phyloP scores from a whole-genome alignment of 2,329 filamentous ascomycete genomes.

The Dryadomyces quercivorus region DNA sequence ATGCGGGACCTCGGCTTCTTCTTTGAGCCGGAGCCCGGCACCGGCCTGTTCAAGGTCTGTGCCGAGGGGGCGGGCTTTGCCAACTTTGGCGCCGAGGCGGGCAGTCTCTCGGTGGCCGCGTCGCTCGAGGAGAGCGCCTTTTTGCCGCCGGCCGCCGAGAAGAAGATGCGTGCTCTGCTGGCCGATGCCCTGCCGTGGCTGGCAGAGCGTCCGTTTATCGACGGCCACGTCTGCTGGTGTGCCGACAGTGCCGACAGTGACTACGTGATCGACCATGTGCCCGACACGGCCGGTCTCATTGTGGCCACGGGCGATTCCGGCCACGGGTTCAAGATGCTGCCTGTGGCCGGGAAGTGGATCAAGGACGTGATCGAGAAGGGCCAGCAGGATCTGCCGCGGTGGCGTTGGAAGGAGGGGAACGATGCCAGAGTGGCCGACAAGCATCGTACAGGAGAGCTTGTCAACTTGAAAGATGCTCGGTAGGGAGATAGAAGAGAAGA shows the following conservation, averaged over 20 bases:
- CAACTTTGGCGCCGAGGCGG: conserved; percentile 13
- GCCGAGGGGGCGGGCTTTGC: conserved; percentile 46
- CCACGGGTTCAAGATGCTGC: conserved; percentile 52
- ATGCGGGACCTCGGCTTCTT: conserved; percentile 51
- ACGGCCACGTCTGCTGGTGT: conserved; percentile 49
- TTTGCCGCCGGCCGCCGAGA: conserved; percentile 40
- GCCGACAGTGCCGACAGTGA: conserved; percentile 49
- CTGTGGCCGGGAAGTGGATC: conserved; percentile 44
- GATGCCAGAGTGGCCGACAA: not conserved
- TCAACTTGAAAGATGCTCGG: not conserved
- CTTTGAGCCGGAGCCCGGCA: conserved; percentile 50
- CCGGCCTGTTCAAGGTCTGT: conserved; percentile 46
- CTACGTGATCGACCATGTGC: conserved; percentile 47
- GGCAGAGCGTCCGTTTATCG: conserved; percentile 41
- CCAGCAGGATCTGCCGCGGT: conserved; percentile 30
- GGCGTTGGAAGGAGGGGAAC: conserved; percentile 35
- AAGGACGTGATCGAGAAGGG: conserved; percentile 30
- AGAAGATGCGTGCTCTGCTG: conserved; percentile 36
- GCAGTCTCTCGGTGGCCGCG: conserved; percentile 21
- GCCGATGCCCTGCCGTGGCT: conserved; percentile 38
- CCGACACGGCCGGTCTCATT: conserved; percentile 33
- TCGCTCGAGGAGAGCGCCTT: conserved; percentile 29
- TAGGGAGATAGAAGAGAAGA: not conserved
- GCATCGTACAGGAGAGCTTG: not conserved
- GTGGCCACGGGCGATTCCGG: conserved; percentile 46